Evolutionary conservation across 805 yeast genomes (phyloP).

Genomic region (Myxozyma geophila): DNA sequence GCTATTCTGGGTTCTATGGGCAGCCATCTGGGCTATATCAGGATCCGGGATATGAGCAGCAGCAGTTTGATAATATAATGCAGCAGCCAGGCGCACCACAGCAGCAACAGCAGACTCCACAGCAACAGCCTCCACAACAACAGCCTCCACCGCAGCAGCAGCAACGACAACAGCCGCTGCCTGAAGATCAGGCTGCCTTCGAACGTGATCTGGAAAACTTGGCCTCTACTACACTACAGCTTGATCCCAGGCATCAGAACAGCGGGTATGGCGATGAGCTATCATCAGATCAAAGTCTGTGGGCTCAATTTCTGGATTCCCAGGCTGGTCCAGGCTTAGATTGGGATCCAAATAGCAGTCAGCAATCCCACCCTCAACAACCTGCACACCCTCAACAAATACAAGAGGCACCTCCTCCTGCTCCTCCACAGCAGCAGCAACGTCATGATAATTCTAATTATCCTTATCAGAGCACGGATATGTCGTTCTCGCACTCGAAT

Average conservation of each 20-base stretch:
- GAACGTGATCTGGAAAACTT: conserved; percentile 14
- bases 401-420: not conserved
- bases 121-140: conserved; percentile 1
- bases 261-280: not conserved
- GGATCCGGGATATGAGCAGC: conserved; percentile 1
- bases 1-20: conserved; percentile 5
- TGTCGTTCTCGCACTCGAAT: conserved; percentile 9
- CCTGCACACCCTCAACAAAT: conserved; percentile 6
- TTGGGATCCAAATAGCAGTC: conserved; percentile 9
- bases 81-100: conserved; percentile 1
- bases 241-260: not conserved
- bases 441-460: conserved; percentile 6
- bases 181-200: conserved; percentile 11
- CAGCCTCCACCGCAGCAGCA: conserved; percentile 11
- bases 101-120: not conserved
- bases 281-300: conserved; percentile 7
- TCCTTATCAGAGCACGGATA: conserved; percentile 2
- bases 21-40: conserved; percentile 3
- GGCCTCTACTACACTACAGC: conserved; percentile 6
- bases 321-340: conserved; percentile 13
- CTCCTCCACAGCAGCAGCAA: conserved; percentile 6
- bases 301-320: conserved; percentile 27
- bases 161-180: not conserved
- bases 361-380: conserved; percentile 3
- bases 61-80: not conserved